Evolutionary conservation across 352 stramenopile species (phyloP).

Genomic region (Globisporangium takayamanum): DNA sequence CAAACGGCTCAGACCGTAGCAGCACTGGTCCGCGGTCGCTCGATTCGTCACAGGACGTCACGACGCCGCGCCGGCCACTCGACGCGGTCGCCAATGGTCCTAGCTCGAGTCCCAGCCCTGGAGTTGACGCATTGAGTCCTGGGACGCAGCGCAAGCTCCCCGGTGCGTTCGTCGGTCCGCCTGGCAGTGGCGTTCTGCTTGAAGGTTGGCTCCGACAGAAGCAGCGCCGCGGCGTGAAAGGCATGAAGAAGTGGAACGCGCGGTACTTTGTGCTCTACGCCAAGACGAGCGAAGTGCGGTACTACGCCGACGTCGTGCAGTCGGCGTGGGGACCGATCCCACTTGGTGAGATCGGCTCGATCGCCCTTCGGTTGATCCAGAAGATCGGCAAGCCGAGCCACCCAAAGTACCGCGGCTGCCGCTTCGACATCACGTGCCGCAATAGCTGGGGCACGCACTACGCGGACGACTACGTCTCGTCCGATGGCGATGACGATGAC

Average conservation of each 20-base stretch:
- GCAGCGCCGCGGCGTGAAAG: constrained; percentile 69
- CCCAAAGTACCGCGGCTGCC: constrained; percentile 77
- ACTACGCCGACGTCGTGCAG: constrained; percentile 74
- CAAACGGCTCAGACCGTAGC: constrained; percentile 26
- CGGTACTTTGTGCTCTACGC: constrained; percentile 79
- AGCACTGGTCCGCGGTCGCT: not conserved
- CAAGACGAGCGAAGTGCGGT: constrained; percentile 66
- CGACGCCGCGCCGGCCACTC: constrained; percentile 17
- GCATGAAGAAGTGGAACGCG: constrained; percentile 82
- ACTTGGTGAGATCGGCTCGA: constrained; percentile 69
- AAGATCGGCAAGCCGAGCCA: constrained; percentile 72
- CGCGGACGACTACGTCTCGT: constrained; percentile 74
- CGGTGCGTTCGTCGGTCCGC: constrained; percentile 36
- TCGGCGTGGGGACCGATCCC: constrained; percentile 74
- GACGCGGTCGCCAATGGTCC: constrained; percentile 8
- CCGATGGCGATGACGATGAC: constrained; percentile 50
- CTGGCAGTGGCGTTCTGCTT: constrained; percentile 63
- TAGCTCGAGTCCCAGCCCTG: constrained; percentile 1
- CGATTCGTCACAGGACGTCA: constrained; percentile 14
- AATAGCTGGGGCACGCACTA: constrained; percentile 76
- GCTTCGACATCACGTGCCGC: constrained; percentile 80
- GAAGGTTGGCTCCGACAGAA: constrained; percentile 82
- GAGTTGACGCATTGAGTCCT: constrained; percentile 25
- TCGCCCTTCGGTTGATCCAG: constrained; percentile 77
- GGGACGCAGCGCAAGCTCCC: constrained; percentile 40